Evolutionary conservation across 2,329 filamentous ascomycete species (phyloP), one percentile per base, ranked within the genome.

Genomic region (Fusarium tjaetaba): DNA sequence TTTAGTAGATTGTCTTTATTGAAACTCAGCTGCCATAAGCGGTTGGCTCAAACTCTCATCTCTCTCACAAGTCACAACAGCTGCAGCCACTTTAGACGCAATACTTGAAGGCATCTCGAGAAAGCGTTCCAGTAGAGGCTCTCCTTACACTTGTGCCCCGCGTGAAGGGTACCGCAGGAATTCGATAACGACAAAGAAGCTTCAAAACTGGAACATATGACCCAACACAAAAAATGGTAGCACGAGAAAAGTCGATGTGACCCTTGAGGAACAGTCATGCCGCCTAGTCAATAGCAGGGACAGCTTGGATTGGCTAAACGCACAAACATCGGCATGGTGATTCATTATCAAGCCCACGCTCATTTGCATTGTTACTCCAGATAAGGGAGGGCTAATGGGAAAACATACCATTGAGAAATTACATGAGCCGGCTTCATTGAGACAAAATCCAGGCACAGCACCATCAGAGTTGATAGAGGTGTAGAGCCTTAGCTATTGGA

Each of bases 291-390:
- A 48, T 42, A 43, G 39, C 28, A 60, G 64, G 68, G 57, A 72
- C 55, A 32, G 48, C 32, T 46, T 51, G 48, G 65, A 64, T 69
- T 69, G 66, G 65, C 28, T 42, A 52, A 18, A 16, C 7, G 39
- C n/a, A 55, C 28, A 43, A 60, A 52, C 38, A 39, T 57, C 46
- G 72, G 72, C 28, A 73, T 75, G 72, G 59, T 75, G 72, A 75
- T 75, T 73, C 72, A 73, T 73, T 71, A 61, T 51, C 69, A 61
- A 63, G 60, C 42, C 41, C n/a, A 55, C 43, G 49, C 53, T 42
- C 36, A 38, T 61, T 59, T 56, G 34, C 42, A 59, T 73, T 48
- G 43, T 62, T 67, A 34, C 58, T 68, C 43, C n/a, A 48, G 65
- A 57, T 60, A 70, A 74, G 72, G 72, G 72, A 74, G 72, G 48